These are phyloP conservation scores for Solanum piurae DNA, from an alignment of 257 asterid species.

Conservation along the genomic window DNA sequence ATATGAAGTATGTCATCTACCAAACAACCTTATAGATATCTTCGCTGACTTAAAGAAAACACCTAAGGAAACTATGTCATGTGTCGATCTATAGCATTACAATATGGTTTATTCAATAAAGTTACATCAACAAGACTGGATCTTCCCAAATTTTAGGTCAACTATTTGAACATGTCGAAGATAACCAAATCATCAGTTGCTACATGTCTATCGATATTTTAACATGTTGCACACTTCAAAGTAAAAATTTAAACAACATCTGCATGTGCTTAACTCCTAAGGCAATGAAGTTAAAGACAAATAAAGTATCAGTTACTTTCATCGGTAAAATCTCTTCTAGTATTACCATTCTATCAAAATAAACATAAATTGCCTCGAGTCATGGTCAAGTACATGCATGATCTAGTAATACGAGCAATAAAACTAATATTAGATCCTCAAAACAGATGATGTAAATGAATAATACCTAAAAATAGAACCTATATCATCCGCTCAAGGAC, in stretches of 20 bases:
- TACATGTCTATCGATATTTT: not conserved
- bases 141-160: not conserved
- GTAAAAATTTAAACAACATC: not conserved
- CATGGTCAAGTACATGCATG: not conserved
- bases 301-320: not conserved
- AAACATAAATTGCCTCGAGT: not conserved
- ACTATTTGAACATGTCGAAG: not conserved
- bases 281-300: not conserved
- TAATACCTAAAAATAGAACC: not conserved
- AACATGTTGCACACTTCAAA: not conserved
- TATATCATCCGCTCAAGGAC: slow-evolving; percentile 5
- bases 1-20: not conserved
- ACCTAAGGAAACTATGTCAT: not conserved
- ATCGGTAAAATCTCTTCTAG: not conserved
- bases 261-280: not conserved
- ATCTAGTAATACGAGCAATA: not conserved
- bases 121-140: not conserved
- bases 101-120: not conserved
- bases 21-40: not conserved
- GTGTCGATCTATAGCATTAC: not conserved
- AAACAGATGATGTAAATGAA: not conserved
- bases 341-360: not conserved
- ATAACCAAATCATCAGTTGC: not conserved
- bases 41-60: not conserved
- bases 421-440: not conserved